Conservation (phyloP, 169 alveolate species). For the Plasmodium blacklocki region DNA sequence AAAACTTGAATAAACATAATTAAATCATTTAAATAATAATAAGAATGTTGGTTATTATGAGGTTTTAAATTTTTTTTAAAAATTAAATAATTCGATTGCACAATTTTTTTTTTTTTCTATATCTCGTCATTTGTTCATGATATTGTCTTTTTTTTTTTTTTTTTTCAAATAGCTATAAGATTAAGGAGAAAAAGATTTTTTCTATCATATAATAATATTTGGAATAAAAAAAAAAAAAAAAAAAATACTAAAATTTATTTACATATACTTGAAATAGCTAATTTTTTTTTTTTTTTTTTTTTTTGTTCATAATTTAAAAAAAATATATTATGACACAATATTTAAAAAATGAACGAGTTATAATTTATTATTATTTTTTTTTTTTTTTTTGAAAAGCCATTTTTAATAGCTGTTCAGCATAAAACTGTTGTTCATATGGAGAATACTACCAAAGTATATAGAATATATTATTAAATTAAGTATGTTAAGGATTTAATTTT, state of each 20-base stretch:
- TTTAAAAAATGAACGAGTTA: not conserved
- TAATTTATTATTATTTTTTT: conserved; percentile 30
- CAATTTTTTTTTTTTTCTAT: too few relatives aligned
- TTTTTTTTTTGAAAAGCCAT: conserved; percentile 14
- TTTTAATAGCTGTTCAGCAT: conserved; percentile 20
- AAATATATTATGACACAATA: conserved; percentile 1
- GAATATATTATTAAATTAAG: not conserved
- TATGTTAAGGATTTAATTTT: conserved; percentile 7
- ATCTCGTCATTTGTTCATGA: too few relatives aligned
- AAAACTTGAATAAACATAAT: too few relatives aligned
- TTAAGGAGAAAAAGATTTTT: too few relatives aligned
- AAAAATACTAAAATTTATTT: conserved; percentile 3
- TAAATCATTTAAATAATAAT: too few relatives aligned
- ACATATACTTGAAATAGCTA: conserved; percentile 35
- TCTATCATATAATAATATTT: too few relatives aligned
- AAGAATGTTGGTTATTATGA: too few relatives aligned
- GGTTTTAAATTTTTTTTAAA: too few relatives aligned
- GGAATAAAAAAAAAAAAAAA: conserved; percentile 40
- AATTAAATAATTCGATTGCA: too few relatives aligned
- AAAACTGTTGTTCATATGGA: conserved; percentile 24
- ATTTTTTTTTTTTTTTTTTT: conserved; percentile 37
- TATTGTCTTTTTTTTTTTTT: too few relatives aligned
- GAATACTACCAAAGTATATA: conserved; percentile 17
- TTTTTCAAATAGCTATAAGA: too few relatives aligned
- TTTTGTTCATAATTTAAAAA: conserved; percentile 46